phyloP scores from a whole-genome alignment of 2,329 filamentous ascomycete species.

The Thielaviopsis euricoi region DNA sequence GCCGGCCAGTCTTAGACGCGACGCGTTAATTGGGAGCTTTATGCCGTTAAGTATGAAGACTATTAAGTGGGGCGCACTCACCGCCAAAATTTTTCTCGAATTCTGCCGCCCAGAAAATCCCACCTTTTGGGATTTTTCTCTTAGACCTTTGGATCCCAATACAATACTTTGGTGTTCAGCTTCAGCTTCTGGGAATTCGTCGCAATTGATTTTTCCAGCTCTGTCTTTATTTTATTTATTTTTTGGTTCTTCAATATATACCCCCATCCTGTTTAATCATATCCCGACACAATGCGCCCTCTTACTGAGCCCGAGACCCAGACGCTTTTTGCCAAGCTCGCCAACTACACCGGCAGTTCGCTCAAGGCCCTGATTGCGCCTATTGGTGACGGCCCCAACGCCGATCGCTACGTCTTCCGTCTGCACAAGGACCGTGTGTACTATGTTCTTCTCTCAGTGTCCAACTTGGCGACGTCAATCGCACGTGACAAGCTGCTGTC shows the following conservation, averaged over 20 bases:
- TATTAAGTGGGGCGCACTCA: too few species aligned
- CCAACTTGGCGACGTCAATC: conserved; percentile 80
- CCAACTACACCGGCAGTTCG: conserved; percentile 77
- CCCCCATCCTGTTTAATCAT: not conserved
- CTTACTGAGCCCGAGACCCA: conserved; percentile 67
- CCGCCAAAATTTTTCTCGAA: too few species aligned
- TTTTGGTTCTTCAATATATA: not conserved
- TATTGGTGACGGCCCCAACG: conserved; percentile 46
- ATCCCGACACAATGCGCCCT: conserved; percentile 46
- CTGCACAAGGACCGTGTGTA: conserved; percentile 72
- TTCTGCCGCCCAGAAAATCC: not conserved
- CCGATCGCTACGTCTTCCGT: conserved; percentile 73
- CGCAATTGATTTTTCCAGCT: not conserved
- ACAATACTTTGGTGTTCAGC: not conserved
- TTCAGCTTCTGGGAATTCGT: not conserved
- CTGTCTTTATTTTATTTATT: not conserved
- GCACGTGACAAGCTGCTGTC: conserved; percentile 68
- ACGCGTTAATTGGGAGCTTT: too few species aligned
- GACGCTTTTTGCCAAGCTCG: conserved; percentile 80
- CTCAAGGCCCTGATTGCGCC: conserved; percentile 73
- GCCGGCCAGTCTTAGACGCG: too few species aligned
- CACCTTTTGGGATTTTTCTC: not conserved
- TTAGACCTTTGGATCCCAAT: not conserved
- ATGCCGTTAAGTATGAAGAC: too few species aligned
- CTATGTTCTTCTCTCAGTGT: conserved; percentile 78